Evolutionary conservation across 2,329 filamentous ascomycete species (phyloP), one percentile per base, ranked within the genome.

Genomic region (Kalmusia sp.): DNA sequence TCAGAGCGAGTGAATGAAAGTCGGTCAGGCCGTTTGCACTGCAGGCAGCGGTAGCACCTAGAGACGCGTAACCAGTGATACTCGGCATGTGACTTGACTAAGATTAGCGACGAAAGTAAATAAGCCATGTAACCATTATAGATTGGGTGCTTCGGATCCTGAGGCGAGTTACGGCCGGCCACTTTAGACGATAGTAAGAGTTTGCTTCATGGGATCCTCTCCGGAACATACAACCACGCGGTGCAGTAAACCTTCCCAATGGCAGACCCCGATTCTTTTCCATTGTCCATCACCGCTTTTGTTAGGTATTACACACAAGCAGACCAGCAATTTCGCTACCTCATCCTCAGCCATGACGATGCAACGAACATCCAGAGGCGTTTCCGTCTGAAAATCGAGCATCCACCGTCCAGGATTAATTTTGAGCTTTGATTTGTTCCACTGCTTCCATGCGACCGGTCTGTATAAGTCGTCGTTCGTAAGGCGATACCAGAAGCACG

Each of bases 311-410:
- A 37, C 11, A 35, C 51, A 50, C 4, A 46, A 37, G 31, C 33
- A 48, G 4, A 44, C 43, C 2, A 48, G 41, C 35, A 51, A 37
- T 35, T 48, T 47, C 19, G 37, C 39, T 1, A 40, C 37, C 3
- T 17, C 43, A 34, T 55, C 46, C n/a, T 50, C 46, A 31, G 25
- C 17, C 33, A 54, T 30, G 21, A 54, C 21, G 7, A 54, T 12
- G 33, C 46, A 54, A 15, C 43, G 19, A 6, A 54, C 24, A 15
- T 50, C 25, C 11, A 27, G 15, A 21, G 46, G 39, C n/a, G 31
- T 14, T 3, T 54, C 30, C 1, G 50, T 15, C 2, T 30, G 15
- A 14, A 17, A 15, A 14, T 43, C 43, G 31, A 48, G 40, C 51
- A 51, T 38, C 39, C 43, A 51, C 4, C 21, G 21, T 15, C 30